Evolutionary conservation across 495 filamentous ascomycete genomes (phyloP).

Genomic region (Pseudotulostoma volvatum): DNA sequence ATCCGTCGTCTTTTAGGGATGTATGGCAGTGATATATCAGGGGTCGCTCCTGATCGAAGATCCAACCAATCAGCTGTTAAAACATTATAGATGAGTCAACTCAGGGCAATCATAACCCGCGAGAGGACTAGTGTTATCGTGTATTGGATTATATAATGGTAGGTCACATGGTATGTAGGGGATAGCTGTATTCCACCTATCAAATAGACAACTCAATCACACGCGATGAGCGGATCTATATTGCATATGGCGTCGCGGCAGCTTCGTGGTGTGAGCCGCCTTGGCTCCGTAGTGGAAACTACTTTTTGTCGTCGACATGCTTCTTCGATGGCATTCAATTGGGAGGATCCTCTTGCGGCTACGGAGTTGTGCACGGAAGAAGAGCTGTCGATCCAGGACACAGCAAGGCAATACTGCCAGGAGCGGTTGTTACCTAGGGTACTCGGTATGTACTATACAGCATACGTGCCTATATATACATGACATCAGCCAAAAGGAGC

Average conservation of each 20-base stretch:
- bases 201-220: no score
- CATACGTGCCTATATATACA: no score
- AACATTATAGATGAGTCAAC: no score
- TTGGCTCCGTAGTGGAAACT: constrained; percentile 2
- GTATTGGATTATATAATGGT: no score
- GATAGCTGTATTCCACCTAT: no score
- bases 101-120: no score
- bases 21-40: no score
- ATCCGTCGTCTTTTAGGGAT: no score
- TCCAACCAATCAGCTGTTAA: no score
- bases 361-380: constrained; percentile 70
- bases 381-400: constrained; percentile 76
- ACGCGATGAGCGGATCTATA: not conserved
- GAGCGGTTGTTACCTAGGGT: constrained; percentile 72
- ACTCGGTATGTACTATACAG: constrained; percentile 46
- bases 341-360: constrained; percentile 75
- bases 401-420: constrained; percentile 82
- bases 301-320: constrained; percentile 24
- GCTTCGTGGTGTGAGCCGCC: constrained; percentile 3
- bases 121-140: no score
- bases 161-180: no score
- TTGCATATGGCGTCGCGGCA: constrained; percentile 4
- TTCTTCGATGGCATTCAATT: constrained; percentile 56
- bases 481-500: not conserved
- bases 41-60: no score